Percentiles rank a stretch among this genome's conserved stretches.
phyloP scores from a whole-genome alignment of 805 yeast species.

The Ogataea paraovalis region DNA sequence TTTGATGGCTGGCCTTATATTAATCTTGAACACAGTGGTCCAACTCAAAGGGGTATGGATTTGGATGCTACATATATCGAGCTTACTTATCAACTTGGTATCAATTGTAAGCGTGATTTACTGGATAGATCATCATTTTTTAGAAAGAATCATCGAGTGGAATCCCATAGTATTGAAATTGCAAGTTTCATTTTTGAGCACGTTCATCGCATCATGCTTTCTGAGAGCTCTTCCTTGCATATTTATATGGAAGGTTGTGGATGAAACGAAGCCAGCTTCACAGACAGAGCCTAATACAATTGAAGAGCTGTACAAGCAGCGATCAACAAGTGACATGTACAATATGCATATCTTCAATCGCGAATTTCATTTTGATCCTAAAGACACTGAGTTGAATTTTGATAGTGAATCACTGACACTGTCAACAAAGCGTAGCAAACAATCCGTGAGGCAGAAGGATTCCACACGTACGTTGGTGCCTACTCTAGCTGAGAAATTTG shows the following conservation, averaged over 20 bases:
- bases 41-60: not conserved
- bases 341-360: not conserved
- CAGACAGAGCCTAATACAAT: not conserved
- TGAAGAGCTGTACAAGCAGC: not conserved
- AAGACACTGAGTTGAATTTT: not conserved
- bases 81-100: conserved; percentile 3
- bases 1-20: not conserved
- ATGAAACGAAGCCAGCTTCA: not conserved
- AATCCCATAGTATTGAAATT: not conserved
- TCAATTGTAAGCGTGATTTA: conserved; percentile 11
- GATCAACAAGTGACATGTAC: not conserved
- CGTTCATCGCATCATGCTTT: conserved; percentile 5
- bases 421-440: conserved; percentile 7
- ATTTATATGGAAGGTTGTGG: not conserved
- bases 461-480: conserved; percentile 21
- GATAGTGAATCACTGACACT: conserved; percentile 4
- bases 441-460: conserved; percentile 11
- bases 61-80: not conserved
- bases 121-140: conserved; percentile 11
- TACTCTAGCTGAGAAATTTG: conserved; percentile 8
- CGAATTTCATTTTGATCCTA: not conserved
- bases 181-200: conserved; percentile 3
- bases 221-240: not conserved
- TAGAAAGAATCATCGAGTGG: not conserved
- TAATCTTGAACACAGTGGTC: not conserved